Percentiles rank a stretch among this genome's conserved stretches.
phyloP scores from a whole-genome alignment of 2,329 filamentous ascomycete species.

The Esteya vermicola region DNA sequence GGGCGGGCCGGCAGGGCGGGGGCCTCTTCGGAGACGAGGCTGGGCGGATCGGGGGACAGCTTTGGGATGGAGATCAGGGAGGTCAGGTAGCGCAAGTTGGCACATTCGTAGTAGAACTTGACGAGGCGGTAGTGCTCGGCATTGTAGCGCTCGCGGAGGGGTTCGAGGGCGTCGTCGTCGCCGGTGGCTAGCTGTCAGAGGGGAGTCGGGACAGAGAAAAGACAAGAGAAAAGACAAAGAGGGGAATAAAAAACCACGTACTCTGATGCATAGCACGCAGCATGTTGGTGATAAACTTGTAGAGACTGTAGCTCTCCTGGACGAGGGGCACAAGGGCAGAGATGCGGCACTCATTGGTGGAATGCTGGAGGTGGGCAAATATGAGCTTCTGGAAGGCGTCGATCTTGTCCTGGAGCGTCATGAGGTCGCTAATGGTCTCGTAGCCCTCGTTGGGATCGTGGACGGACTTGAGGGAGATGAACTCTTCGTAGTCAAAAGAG shows the following conservation, averaged over 20 bases:
- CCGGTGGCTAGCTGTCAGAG: conserved; percentile 52
- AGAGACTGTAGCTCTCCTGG: conserved; percentile 96
- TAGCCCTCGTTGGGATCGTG: conserved; percentile 97
- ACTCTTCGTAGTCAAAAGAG: conserved; percentile 97
- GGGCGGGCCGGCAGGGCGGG: conserved; percentile 71
- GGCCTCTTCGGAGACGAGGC: conserved; percentile 70
- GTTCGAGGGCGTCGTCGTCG: conserved; percentile 83
- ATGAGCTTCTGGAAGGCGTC: conserved; percentile 97
- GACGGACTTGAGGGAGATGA: conserved; percentile 93
- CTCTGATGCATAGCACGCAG: conserved; percentile 92
- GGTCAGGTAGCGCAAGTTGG: conserved; percentile 90
- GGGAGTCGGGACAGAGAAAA: not conserved
- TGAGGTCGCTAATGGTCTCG: conserved; percentile 92
- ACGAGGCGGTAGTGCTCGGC: conserved; percentile 93
- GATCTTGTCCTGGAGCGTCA: conserved; percentile 95
- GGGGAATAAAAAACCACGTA: conserved; percentile 26
- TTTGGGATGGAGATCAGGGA: conserved; percentile 94
- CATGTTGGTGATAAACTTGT: conserved; percentile 99
- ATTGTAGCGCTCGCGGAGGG: conserved; percentile 77
- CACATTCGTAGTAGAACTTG: conserved; percentile 98
- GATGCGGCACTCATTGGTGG: conserved; percentile 90
- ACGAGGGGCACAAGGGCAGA: conserved; percentile 86
- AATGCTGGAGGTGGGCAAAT: conserved; percentile 87
- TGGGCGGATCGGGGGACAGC: conserved; percentile 85
- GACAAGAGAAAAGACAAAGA: conserved; percentile 5